phyloP scores from a whole-genome alignment of 2,329 filamentous ascomycete species.

The Calonectria naviculata region DNA sequence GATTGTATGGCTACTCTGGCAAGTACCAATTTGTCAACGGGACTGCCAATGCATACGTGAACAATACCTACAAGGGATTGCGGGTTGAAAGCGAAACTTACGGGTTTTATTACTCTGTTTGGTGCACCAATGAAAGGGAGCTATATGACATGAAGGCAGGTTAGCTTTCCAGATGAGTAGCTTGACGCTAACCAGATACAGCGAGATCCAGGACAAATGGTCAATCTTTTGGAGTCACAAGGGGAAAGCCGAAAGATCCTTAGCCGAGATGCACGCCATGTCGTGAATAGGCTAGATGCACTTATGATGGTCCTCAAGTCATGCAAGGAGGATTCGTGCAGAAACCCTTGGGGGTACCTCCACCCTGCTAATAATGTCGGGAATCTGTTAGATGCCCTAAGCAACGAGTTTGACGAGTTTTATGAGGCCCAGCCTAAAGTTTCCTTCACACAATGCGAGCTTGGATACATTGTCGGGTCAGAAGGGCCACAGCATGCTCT shows the following conservation, averaged over 20 bases:
- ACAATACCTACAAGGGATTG: constrained; percentile 1
- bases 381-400: constrained; percentile 61
- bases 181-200: not conserved
- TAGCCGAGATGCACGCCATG: constrained; percentile 29
- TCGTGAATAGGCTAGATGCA: constrained; percentile 66
- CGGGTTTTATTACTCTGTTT: constrained; percentile 65
- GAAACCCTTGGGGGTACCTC: constrained; percentile 65
- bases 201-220: not conserved
- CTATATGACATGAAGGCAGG: constrained; percentile 43
- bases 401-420: constrained; percentile 59
- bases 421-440: constrained; percentile 62
- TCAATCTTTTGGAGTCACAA: not conserved
- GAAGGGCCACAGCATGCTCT: not conserved
- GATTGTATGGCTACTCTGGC: constrained; percentile 27
- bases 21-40: constrained; percentile 8
- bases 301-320: constrained; percentile 70
- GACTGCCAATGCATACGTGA: not conserved
- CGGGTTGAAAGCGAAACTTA: constrained; percentile 58
- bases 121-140: constrained; percentile 61
- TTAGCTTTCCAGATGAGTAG: not conserved
- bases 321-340: constrained; percentile 64
- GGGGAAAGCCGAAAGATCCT: not conserved
- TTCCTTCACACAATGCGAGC: constrained; percentile 62
- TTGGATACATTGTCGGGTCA: constrained; percentile 62
- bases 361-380: constrained; percentile 64